Conservation (phyloP, 2,329 filamentous ascomycete species). For the Stemphylium beticola region DNA sequence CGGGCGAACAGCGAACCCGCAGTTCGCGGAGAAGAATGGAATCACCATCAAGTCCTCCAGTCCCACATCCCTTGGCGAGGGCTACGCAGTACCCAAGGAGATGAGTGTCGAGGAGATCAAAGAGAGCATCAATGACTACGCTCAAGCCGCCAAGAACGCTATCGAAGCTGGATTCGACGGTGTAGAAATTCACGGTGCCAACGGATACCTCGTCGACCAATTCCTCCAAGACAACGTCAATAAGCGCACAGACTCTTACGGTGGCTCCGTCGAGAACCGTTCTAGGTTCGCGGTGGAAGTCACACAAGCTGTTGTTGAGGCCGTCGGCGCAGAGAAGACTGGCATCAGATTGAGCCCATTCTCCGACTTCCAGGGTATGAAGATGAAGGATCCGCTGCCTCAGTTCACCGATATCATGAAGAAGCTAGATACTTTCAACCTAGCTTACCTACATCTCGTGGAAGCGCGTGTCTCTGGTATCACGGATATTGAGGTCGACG, state of each 20-base stretch:
- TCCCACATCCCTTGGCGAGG: slow-evolving; percentile 46
- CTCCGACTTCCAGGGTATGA: slow-evolving; percentile 67
- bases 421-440: slow-evolving; percentile 57
- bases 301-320: slow-evolving; percentile 56
- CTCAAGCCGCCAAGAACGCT: slow-evolving; percentile 53
- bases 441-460: slow-evolving; percentile 60
- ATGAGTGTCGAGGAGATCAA: slow-evolving; percentile 51
- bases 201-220: slow-evolving; percentile 71
- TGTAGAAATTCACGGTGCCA: slow-evolving; percentile 63
- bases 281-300: slow-evolving; percentile 61
- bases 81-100: slow-evolving; percentile 50
- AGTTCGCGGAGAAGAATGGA: slow-evolving; percentile 45
- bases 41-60: slow-evolving; percentile 43
- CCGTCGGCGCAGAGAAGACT: slow-evolving; percentile 63
- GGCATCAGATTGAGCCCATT: slow-evolving; percentile 68
- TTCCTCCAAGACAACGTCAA: slow-evolving; percentile 68
- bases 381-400: slow-evolving; percentile 66
- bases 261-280: slow-evolving; percentile 60
- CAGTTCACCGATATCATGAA: slow-evolving; percentile 67
- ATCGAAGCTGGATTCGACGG: slow-evolving; percentile 65
- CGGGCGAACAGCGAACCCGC: slow-evolving; percentile 60
- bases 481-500: slow-evolving; percentile 30
- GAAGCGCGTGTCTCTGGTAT: slow-evolving; percentile 63
- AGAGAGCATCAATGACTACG: slow-evolving; percentile 47
- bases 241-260: slow-evolving; percentile 57